These are phyloP conservation scores for Ogataea naganishii DNA, from an alignment of 805 yeast genomes.

Conservation along the genomic window DNA sequence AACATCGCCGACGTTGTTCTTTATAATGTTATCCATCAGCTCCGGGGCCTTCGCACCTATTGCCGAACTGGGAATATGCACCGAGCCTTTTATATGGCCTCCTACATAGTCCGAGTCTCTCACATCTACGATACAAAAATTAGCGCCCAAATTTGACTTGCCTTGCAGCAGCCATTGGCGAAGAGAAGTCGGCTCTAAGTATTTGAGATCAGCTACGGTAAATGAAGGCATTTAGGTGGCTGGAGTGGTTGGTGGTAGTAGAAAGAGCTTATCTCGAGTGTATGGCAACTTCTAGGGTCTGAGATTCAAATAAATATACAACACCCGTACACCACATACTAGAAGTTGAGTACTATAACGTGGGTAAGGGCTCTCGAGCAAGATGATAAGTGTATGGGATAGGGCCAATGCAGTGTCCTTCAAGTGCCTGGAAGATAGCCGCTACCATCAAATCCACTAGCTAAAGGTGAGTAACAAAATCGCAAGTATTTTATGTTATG, in stretches of 20 bases:
- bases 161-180: constrained; percentile 36
- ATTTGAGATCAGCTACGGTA: constrained; percentile 34
- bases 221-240: no score
- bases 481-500: no score
- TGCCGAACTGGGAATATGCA: constrained; percentile 45
- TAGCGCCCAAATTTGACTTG: constrained; percentile 28
- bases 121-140: constrained; percentile 65
- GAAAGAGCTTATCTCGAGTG: background rate
- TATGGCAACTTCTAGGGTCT: background rate
- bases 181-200: constrained; percentile 36
- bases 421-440: no score
- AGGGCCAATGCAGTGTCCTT: no score
- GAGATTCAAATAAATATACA: constrained; percentile 1
- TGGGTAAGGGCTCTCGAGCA: background rate
- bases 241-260: background rate
- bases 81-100: constrained; percentile 52
- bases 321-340: constrained; percentile 1
- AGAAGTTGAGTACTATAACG: constrained; percentile 1
- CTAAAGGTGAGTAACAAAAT: no score
- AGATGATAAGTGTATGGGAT: background rate
- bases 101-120: constrained; percentile 80
- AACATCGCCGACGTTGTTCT: constrained; percentile 34
- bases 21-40: constrained; percentile 26
- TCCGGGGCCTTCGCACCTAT: constrained; percentile 31
- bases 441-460: no score